Evolutionary conservation across 176 grass and related monocot species (phyloP).

Genomic region (Leersia perrieri): DNA sequence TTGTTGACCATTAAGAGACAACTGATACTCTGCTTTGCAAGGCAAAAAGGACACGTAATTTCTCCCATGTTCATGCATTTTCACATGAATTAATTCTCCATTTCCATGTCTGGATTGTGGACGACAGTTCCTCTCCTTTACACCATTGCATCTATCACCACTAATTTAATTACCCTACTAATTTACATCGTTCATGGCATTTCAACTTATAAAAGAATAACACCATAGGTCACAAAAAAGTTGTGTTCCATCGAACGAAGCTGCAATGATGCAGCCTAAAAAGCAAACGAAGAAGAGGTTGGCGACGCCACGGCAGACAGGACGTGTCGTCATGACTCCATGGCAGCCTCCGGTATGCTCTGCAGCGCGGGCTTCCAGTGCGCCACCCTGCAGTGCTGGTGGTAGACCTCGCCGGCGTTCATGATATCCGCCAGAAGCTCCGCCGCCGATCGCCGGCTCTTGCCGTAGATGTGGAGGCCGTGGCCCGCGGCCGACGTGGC

Average conservation of each 20-base stretch:
- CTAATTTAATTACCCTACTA: background rate
- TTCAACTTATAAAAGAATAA: constrained; percentile 10
- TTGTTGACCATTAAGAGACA: background rate
- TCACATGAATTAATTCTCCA: background rate
- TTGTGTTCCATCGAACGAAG: background rate
- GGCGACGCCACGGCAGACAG: background rate
- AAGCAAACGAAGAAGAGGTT: background rate
- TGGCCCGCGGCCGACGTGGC: background rate
- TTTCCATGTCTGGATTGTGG: background rate
- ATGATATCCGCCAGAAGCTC: constrained; percentile 58
- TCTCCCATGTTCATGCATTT: background rate
- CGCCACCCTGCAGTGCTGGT: constrained; percentile 34
- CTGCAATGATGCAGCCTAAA: constrained; percentile 7
- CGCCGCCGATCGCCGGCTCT: constrained; percentile 23
- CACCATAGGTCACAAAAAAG: background rate
- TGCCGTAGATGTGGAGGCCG: background rate
- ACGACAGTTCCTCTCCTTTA: background rate
- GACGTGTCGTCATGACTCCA: constrained; percentile 27
- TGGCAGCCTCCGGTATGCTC: constrained; percentile 60
- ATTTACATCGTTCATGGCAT: constrained; percentile 30
- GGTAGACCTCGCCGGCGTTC: constrained; percentile 53
- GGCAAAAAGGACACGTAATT: background rate
- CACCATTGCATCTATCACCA: background rate
- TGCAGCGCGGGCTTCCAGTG: constrained; percentile 55
- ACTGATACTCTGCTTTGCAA: background rate